phyloP scores from a whole-genome alignment of 2,329 filamentous ascomycete species.

The Plenodomus tracheiphilus region DNA sequence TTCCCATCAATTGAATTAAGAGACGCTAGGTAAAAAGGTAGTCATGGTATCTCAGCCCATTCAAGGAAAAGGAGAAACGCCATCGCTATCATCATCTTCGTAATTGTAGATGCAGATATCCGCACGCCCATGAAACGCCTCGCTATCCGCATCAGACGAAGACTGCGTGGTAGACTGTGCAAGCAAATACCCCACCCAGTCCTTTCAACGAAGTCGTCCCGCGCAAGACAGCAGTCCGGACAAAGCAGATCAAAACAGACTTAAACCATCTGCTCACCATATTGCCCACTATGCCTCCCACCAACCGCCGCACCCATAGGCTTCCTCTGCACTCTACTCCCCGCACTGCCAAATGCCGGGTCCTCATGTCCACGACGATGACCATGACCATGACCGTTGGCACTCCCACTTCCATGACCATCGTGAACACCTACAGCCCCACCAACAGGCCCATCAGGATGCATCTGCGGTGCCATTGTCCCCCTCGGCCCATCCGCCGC shows the following conservation, averaged over 20 bases:
- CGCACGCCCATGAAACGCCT: no score
- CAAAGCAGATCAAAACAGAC: background rate
- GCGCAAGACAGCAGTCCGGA: background rate
- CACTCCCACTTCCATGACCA: no score
- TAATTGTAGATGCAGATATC: no score
- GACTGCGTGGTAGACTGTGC: no score
- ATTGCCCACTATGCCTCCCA: background rate
- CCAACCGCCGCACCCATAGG: constrained; percentile 26
- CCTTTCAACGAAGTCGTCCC: no score
- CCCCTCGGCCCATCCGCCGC: constrained; percentile 44
- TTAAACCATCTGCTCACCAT: constrained; percentile 34
- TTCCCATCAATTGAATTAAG: no score
- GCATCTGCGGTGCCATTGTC: constrained; percentile 28
- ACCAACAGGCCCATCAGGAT: constrained; percentile 27
- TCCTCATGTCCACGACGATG: constrained; percentile 12
- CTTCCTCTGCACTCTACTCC: constrained; percentile 32
- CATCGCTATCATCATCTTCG: no score
- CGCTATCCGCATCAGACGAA: no score
- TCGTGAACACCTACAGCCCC: background rate
- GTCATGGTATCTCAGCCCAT: no score
- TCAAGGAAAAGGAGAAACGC: no score
- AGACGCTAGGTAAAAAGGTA: no score
- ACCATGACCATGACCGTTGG: constrained; percentile 28
- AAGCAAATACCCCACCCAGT: no score
- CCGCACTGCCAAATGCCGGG: constrained; percentile 17